Evolutionary conservation across 2,329 filamentous ascomycete genomes (phyloP), one percentile per base, ranked within the genome.

Genomic region (Stylonectria norvegica): DNA sequence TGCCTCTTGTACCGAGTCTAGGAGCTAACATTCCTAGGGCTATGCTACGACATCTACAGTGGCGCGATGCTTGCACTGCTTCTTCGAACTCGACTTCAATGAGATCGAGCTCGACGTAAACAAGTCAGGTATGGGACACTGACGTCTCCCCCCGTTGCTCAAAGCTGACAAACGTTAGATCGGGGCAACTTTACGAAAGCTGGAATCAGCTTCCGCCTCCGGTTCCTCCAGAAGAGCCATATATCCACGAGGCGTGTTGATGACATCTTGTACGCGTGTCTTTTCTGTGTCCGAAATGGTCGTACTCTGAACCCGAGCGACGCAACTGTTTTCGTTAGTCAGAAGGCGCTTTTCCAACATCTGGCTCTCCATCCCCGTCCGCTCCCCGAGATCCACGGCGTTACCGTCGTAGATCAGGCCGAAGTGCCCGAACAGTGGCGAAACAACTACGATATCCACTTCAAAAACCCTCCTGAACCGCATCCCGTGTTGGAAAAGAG

Each of bases 181-280:
- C 60, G 64, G 8, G 74, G 69, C 4, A 79, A 71, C 47, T 72
- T 71, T 38, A 63, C 63, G 8, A 66, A 70, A 10, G 65, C 63
- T 28, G 65, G 63, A 5, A 65, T 79, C 31, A 63, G 64, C 5
- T 79, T 75, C 50, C 72, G 76, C 6, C 52, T 78, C 2, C 72
- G 76, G 2, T 73, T 79, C 44, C 66, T 80, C 4, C 73, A 75
- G 48, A 80, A 80, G 55, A 71, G 69, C 36, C 76, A 80, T 52
- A 41, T 80, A 5, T 57, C 68, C 0, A 70, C 72, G 5, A 69
- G 68, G 38, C 63, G 71, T 11, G 61, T 71, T 12, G 75, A 78
- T 30, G 75, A 79, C 44, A 65, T 73, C 36, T 55, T 76, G 31
- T 80, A 76, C 50, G 75, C 64, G 3, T 80, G 76, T 45, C 47